These are phyloP conservation scores for Agapanthus africanus DNA, from an alignment of 106 monocot species.

Conservation along the genomic window DNA sequence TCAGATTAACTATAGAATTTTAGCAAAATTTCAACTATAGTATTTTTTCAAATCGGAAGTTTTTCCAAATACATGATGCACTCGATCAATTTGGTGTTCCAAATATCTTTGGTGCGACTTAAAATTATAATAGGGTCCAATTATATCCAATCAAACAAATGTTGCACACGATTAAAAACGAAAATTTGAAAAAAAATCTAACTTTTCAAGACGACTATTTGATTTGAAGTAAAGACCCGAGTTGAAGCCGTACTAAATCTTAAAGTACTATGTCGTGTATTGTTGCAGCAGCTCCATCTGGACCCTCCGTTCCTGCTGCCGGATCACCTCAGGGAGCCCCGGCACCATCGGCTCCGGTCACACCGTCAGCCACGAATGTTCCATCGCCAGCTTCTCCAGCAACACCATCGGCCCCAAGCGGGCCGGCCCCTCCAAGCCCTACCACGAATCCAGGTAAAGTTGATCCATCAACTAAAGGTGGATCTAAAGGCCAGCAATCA, in stretches of 20 bases:
- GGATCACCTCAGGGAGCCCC: conserved; percentile 7
- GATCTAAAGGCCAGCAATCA: conserved; percentile 1
- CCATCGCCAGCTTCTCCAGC: not conserved
- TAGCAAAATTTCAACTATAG: no score
- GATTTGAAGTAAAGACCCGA: no score
- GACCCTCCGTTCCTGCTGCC: conserved; percentile 3
- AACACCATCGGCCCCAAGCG: conserved; percentile 3
- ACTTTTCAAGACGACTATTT: no score
- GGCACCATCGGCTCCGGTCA: conserved; percentile 1
- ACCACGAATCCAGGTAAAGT: not conserved
- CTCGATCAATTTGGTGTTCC: no score
- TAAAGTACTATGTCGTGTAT: not conserved
- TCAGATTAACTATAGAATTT: no score
- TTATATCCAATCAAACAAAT: not conserved
- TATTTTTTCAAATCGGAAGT: no score
- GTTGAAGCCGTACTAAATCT: not conserved
- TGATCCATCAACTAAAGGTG: not conserved
- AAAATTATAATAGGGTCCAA: not conserved
- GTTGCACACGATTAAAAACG: no score
- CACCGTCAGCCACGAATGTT: conserved; percentile 12
- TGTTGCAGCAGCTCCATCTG: conserved; percentile 9
- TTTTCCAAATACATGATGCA: no score
- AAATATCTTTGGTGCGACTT: not conserved
- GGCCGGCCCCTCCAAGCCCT: not conserved
- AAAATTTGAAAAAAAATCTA: no score